Percentiles rank a stretch among this genome's conserved stretches.
phyloP scores from a whole-genome alignment of 2,329 filamentous ascomycete genomes.

The Trichoderma sp. region DNA sequence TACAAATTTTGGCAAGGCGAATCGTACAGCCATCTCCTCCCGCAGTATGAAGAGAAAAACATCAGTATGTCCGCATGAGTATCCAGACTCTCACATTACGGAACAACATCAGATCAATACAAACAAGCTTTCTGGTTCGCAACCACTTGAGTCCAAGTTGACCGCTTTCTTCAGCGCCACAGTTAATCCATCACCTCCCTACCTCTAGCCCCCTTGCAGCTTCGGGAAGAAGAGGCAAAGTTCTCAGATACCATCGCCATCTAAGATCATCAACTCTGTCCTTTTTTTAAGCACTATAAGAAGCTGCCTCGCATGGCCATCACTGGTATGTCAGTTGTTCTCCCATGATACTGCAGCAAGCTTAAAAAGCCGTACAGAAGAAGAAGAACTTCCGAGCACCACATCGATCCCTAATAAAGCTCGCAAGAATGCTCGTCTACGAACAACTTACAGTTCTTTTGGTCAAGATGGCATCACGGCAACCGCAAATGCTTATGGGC shows the following conservation, averaged over 20 bases:
- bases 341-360: background rate
- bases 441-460: background rate
- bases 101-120: background rate
- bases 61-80: background rate
- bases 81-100: background rate
- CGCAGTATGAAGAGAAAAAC: background rate
- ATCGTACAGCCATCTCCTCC: background rate
- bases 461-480: background rate
- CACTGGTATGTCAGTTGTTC: background rate
- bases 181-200: background rate
- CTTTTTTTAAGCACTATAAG: background rate
- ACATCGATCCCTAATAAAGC: background rate
- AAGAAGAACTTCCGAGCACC: background rate
- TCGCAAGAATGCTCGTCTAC: background rate
- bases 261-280: background rate
- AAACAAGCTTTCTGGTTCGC: background rate
- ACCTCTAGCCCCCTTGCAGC: background rate
- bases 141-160: background rate
- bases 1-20: background rate
- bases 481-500: background rate
- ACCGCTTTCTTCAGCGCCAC: background rate
- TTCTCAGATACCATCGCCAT: background rate
- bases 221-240: background rate
- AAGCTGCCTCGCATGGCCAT: background rate
- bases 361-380: background rate